Evolutionary conservation across 352 stramenopile genomes (phyloP), one percentile per base, ranked within the genome.

Genomic region (Elongisporangium senticosum): DNA sequence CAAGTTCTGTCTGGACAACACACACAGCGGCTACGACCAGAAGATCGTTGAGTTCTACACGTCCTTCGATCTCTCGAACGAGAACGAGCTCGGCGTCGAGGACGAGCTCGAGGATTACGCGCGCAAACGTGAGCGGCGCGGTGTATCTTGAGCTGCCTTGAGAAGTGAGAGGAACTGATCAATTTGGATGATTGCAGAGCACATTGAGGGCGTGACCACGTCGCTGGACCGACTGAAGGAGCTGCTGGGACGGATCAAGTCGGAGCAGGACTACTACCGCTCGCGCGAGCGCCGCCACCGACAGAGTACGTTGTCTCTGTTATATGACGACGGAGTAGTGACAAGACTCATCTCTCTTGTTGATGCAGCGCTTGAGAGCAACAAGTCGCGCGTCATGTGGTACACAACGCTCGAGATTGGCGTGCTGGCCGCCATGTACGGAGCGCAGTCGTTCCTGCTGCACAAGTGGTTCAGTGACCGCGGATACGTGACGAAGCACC

Each of bases 381-480:
- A 88, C 69, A 83, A 87, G 51, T 84, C 67, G 26, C 82, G 83
- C 13, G 70, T 94, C 55, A 77, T 94, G 47, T 91, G 74, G 69
- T 94, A 88, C 73, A 94, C 82, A 43, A 69, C 80, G 21, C 63
- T 92, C 24, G 79, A 91, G 61, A 74, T 94, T 54, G 48, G 61
- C 7, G 72, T 83, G 40, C 70, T 94, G 40, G 84, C 66, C 14
- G 67, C 84, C 24, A 77, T 94, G 65, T 92, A 94, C 58, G 76
- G 73, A 11, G 74, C 59, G 2, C 84, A 94, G 66, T 87, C 78
- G 49, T 89, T 85, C 58, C 55, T 94, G 28, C 69, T 94, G 50
- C 81, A 91, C 75, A 90, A 92, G 69, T 94, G 82, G 78, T 94
- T 94, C 56, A 89, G 73, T 55, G 79, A 90, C 68, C 73, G 84